Base-by-base conservation (phyloP, 2,329 filamentous ascomycete genomes). In the Epichloe baconii region DNA sequence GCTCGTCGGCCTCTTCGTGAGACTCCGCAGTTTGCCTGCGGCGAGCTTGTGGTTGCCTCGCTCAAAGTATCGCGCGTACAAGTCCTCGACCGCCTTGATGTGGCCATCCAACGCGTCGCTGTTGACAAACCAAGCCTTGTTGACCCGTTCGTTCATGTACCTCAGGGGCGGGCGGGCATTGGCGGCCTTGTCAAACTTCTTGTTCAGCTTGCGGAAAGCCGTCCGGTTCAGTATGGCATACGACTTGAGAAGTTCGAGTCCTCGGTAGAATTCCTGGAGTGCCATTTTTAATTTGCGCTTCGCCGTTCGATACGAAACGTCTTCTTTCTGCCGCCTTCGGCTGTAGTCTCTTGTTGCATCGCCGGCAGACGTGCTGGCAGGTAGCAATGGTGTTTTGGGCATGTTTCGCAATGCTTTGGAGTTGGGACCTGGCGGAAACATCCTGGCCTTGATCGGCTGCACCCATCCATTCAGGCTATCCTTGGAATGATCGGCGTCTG, bases 141-240 rank as follows among this genome's bases (percentile, higher is more conserved):
- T 91, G 59, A 98, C 89, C 63, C 91, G 91, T 59, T 96, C 90
- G 35, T 83, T 84, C 79, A 96, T 86, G 66, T 91, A 97, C 31
- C 85, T 79, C 62, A 86, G 78, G 0, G 84, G 78, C 0, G 88
- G 88, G 11, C 85, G 79, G 41, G 88, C 84, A 59, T 89, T 80
- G 52, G 89, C 81, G 2, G 85, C 81, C 70, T 97, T 98, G 74
- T 97, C 90, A 64, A 94, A 97, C 68, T 98, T 98, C 67, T 98
- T 98, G 69, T 95, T 96, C 63, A 98, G 88, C 67, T 98, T 98
- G 35, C 90, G 83, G 62, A 97, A 97, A 0, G 89, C 93, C 0
- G 88, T 95, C 47, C 88, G 80, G 65, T 98, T 98, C 14, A 96
- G 74, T 21, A 95, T 71, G 1, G 89, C 85, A 61, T 95, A 98